phyloP scores from a whole-genome alignment of 495 filamentous ascomycete species.

The Evernia prunastri region DNA sequence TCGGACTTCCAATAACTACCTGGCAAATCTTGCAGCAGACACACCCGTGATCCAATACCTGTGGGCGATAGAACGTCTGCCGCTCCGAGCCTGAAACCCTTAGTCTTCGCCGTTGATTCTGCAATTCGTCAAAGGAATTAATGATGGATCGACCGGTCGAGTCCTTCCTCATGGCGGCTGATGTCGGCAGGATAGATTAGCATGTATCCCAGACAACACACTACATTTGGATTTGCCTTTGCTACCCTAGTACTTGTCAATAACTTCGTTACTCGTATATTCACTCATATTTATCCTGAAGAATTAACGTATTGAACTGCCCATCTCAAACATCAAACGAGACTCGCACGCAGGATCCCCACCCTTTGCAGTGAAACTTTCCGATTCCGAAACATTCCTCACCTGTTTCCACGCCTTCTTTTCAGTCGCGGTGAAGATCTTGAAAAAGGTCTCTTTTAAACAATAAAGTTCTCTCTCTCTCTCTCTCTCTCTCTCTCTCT shows the following conservation, averaged over 20 bases:
- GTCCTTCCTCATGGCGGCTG: background rate
- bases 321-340: background rate
- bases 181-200: background rate
- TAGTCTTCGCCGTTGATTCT: background rate
- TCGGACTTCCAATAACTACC: background rate
- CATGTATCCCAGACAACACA: background rate
- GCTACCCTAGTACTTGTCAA: background rate
- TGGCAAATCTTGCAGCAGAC: background rate
- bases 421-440: background rate
- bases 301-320: too few relatives aligned
- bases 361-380: background rate
- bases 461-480: background rate
- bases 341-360: background rate
- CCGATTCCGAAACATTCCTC: background rate
- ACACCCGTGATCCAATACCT: background rate
- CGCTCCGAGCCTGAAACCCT: background rate
- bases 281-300: background rate
- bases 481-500: too few relatives aligned
- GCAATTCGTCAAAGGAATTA: background rate
- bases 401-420: background rate
- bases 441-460: background rate
- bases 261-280: background rate
- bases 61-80: background rate
- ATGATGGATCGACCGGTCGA: background rate
- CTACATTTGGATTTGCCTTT: background rate